Evolutionary conservation across 1,139 yeast genomes (phyloP), one percentile per base, ranked within the genome.

Genomic region (Geotrichum klebahnii): DNA sequence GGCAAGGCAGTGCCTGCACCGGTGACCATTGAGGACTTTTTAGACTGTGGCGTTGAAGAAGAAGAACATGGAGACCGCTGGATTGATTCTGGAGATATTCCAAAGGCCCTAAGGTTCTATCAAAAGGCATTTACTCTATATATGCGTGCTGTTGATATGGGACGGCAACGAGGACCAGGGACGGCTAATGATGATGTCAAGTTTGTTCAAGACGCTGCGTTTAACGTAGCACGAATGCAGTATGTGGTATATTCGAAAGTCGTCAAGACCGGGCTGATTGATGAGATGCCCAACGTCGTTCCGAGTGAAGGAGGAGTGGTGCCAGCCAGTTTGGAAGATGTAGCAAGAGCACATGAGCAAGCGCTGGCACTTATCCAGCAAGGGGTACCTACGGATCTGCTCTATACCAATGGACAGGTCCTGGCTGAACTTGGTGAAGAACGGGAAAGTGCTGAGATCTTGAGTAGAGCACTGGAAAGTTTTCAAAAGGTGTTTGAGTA

Each of bases 31-130:
- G 57, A 52, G 37, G 66, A 62, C 24, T 59, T 53, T 48, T 51
- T 61, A 20, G 63, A 60, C 17, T 55, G 54, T 5, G 67, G 66
- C 2, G 57, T 58, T 3, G 57, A 55, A 8, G 62, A 59, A 41
- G 67, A 62, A 35, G 67, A 61, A 39, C 57, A 57, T 34, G 67
- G 66, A 14, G 66, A 62, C 48, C 58, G 67, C 34, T 63, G 67
- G 67, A 52, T 61, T 22, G 55, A 53, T n/a, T 59, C 64, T 2
- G 61, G 62, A 2, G 67, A 63, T 51, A 51, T 56, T n/a, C 58
- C 64, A 33, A 63, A 63, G 50, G 67, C 61, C 1, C 54, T 63
- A 14, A 51, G 67, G 47, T 63, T 63, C 51, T 63, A 61, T 44
- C 61, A 59, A 46, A 43, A 60, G 24, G 65, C 66, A 4, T 53